Evolutionary conservation across 2,329 filamentous ascomycete species (phyloP), one percentile per base, ranked within the genome.

Genomic region (Trematosphaeria pertusa): DNA sequence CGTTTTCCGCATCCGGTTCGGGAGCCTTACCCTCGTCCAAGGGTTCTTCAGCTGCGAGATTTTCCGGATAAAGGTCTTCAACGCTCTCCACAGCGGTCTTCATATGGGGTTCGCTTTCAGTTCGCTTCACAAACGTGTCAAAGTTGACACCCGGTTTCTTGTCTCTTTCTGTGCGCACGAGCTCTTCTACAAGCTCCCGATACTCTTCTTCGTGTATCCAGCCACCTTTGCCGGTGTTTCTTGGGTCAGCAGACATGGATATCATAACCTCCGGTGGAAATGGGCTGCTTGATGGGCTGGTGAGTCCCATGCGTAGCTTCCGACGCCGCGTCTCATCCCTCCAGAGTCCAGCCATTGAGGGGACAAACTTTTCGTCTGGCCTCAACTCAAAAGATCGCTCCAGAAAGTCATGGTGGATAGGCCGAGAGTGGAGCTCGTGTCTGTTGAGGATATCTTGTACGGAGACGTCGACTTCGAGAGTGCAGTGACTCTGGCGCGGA

Each of bases 161-260:
- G 4, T 72, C 71, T 49, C 76, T 81, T 66, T 97, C 91, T 18
- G 87, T 78, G 1, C 74, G 66, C 7, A 89, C 82, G 18, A 95
- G 77, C 19, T 81, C 74, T 21, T 76, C 71, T 2, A 96, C 76
- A 58, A 88, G 80, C 33, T 85, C 76, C 22, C 84, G 78, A 63
- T 87, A 93, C 63, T 96, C 92, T 36, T 90, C 86, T 67, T 97
- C 93, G 58, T 97, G 92, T 44, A 97, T 87, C 93, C 94, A 99
- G 0, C 85, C 87, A n/a, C 85, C 84, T n/a, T 84, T 79, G 30
- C 86, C 81, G 2, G 84, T 83, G 49, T 89, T 81, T 42, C 91
- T 82, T 22, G 85, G 78, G 69, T 94, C 88, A 5, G 91, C 91
- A 30, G 91, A 96, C 86, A 97, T 95, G 2, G 91, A 90, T 3